Evolutionary conservation across 495 filamentous ascomycete genomes (phyloP).

Genomic region (Friedmanniomyces endolithicus): DNA sequence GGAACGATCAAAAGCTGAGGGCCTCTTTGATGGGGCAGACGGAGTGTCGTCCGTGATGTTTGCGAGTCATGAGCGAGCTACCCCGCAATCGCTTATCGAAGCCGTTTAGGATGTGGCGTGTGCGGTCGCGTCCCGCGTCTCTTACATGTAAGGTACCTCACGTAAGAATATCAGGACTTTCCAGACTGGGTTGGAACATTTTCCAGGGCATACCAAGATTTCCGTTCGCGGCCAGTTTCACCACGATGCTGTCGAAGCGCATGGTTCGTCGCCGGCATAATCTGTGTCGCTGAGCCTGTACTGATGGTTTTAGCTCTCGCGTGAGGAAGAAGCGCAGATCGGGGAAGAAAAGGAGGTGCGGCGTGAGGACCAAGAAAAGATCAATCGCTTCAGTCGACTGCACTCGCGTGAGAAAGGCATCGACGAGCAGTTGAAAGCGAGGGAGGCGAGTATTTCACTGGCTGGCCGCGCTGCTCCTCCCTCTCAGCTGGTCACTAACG

Average conservation of each 20-base stretch:
- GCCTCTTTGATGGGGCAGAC: too few relatives aligned
- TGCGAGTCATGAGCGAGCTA: background rate
- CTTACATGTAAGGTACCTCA: background rate
- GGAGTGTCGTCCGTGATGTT: too few relatives aligned
- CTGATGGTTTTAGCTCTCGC: conserved; percentile 55
- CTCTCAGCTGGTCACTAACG: background rate
- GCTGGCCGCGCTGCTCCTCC: background rate
- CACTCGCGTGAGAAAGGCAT: conserved; percentile 71
- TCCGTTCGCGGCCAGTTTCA: background rate
- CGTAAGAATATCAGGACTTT: too few relatives aligned
- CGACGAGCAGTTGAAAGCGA: conserved; percentile 69
- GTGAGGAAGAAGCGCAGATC: conserved; percentile 71
- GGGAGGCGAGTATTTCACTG: conserved; percentile 45
- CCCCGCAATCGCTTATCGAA: background rate
- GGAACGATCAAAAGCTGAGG: too few relatives aligned
- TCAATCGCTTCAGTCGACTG: conserved; percentile 91
- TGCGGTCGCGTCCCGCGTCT: too few relatives aligned
- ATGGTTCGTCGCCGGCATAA: conserved; percentile 23
- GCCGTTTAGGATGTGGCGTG: too few relatives aligned
- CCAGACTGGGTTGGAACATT: background rate
- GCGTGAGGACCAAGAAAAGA: conserved; percentile 94
- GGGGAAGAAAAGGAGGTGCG: conserved; percentile 80
- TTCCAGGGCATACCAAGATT: background rate
- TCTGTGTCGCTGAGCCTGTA: background rate
- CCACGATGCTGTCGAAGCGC: conserved; percentile 22